Base-by-base conservation (phyloP, 768 basidiomycete genomes). In the Lactifluus echinatus region DNA sequence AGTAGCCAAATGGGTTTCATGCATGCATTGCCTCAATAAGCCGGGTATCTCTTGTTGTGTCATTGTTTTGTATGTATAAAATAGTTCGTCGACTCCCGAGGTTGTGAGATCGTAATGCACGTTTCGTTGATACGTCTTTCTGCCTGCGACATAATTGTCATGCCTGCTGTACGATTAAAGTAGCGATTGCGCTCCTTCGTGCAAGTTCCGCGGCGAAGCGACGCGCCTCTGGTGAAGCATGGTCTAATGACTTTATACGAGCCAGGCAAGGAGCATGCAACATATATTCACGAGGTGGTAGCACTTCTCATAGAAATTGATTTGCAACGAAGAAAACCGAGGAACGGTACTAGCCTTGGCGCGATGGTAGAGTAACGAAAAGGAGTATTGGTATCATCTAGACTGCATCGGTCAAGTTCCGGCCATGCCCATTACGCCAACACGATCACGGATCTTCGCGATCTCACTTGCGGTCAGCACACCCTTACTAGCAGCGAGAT, bases 341-440 rank as follows among this genome's bases (percentile, higher is more conserved):
- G 33, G 19, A 28, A 28, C 6, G 6, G 31, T 40, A 42, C 23
- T 17, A 12, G 6, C 40, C 47, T 43, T 34, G 29, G 8, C n/a
- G 14, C 4, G 5, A 11, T 1, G 12, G 23, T 2, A 53, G n/a
- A 17, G 21, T 52, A 34, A 42, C 12, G 50, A 36, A 52, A 47
- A 23, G 8, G 31, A 2, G 19, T 19, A 52, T 6, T n/a, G n/a
- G n/a, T n/a, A 29, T 5, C 15, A 26, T 11, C 3, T 37, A 4
- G 17, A 31, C 47, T 19, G 43, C 12, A 42, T 37, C 4, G n/a
- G 15, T 62, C 37, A 90, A 52, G 79, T 84, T 12, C 92, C 92
- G 21, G 84, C 88, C 92, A 94, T 93, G 28, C 93, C 93, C 40
- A 83, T 77, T 24, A 95, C 79, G 4, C 93, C 93, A 17, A 93